Evolutionary conservation across 2,329 filamentous ascomycete genomes (phyloP).

Genomic region (Sclerotinia trifoliorum): DNA sequence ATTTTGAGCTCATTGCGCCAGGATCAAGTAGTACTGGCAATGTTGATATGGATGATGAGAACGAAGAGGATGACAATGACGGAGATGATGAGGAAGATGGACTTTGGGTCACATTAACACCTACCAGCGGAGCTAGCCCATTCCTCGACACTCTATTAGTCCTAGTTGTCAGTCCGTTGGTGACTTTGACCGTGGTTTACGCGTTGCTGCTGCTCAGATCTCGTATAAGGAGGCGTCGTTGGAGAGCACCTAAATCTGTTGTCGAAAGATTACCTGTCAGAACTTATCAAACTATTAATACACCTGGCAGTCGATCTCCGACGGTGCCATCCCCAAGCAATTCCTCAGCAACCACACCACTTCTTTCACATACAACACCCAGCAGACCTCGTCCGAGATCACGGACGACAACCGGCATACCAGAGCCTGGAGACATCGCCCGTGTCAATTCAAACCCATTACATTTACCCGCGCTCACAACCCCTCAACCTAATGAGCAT

Average conservation of each 20-base stretch:
- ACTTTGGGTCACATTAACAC: slow-evolving; percentile 94
- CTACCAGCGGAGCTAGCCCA: slow-evolving; percentile 82
- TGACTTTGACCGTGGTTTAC: slow-evolving; percentile 92
- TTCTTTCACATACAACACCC: slow-evolving; percentile 60
- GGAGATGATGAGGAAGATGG: slow-evolving; percentile 63
- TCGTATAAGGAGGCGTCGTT: slow-evolving; percentile 82
- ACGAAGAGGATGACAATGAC: slow-evolving; percentile 43
- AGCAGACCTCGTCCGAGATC: slow-evolving; percentile 60
- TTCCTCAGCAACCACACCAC: slow-evolving; percentile 73
- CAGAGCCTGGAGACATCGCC: slow-evolving; percentile 50
- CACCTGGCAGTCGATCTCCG: slow-evolving; percentile 56
- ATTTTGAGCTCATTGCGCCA: slow-evolving; percentile 38
- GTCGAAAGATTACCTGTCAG: slow-evolving; percentile 93
- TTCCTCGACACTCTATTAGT: slow-evolving; percentile 97
- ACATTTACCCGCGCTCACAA: slow-evolving; percentile 32
- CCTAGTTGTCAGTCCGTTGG: slow-evolving; percentile 87
- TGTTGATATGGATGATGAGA: slow-evolving; percentile 32
- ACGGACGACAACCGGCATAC: slow-evolving; percentile 61
- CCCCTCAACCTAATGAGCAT: slow-evolving; percentile 40
- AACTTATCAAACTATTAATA: slow-evolving; percentile 84
- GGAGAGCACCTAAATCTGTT: slow-evolving; percentile 96
- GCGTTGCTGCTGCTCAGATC: slow-evolving; percentile 82
- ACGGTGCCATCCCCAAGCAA: slow-evolving; percentile 62
- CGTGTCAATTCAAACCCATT: slow-evolving; percentile 44
- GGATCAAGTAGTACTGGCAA: slow-evolving; percentile 22